phyloP scores from a whole-genome alignment of 305 asterid species.

The Fraxinus greggii region DNA sequence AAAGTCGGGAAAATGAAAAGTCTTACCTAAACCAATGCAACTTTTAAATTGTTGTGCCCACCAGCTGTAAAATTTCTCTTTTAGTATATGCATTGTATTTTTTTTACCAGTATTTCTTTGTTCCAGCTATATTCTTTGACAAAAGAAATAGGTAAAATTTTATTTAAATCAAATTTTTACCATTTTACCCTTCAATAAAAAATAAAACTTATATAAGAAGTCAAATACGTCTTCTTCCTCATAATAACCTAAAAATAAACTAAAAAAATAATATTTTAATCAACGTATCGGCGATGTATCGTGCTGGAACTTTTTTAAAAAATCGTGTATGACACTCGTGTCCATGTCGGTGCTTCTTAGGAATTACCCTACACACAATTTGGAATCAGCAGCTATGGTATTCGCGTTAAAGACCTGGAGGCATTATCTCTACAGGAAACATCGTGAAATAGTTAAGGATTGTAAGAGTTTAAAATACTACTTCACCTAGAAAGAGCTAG shows the following conservation, averaged over 20 bases:
- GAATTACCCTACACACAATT: background rate
- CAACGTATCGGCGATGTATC: no score
- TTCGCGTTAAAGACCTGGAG: background rate
- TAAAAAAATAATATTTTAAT: no score
- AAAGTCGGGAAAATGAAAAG: no score
- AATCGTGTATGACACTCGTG: no score
- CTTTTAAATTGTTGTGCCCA: no score
- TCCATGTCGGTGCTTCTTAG: no score
- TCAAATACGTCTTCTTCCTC: background rate
- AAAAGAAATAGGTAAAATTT: no score
- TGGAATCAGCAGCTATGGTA: background rate
- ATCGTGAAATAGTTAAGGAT: background rate
- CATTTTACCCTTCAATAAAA: background rate
- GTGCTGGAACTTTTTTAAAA: no score
- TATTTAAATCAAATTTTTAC: background rate
- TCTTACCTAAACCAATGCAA: no score
- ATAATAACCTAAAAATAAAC: background rate
- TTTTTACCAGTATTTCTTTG: no score
- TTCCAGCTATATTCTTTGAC: no score
- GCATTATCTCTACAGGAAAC: background rate
- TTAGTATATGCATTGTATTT: background rate
- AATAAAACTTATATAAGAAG: background rate
- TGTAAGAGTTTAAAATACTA: background rate
- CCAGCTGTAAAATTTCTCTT: background rate
- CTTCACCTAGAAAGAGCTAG: background rate